Conservation (phyloP, 495 filamentous ascomycete genomes). For the Penicillium ochrochloron region DNA sequence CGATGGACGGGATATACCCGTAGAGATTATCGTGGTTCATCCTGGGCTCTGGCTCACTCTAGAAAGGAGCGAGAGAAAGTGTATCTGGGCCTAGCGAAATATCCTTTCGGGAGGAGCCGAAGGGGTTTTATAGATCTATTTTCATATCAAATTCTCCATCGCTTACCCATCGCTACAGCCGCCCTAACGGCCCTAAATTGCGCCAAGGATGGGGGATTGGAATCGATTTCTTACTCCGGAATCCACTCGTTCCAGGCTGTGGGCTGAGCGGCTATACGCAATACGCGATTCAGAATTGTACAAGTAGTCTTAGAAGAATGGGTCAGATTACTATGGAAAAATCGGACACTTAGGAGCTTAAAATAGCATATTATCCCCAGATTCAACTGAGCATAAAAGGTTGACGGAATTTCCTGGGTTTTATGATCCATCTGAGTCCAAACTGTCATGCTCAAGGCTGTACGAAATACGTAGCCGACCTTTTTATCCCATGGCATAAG, state of each 20-base stretch:
- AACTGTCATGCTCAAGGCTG: background rate
- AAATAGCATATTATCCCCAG: background rate
- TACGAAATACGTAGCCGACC: background rate
- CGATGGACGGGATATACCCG: constrained; percentile 31
- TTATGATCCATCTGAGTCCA: background rate
- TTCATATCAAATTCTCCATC: background rate
- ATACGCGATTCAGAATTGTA: background rate
- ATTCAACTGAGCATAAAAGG: background rate
- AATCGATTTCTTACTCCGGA: constrained; percentile 2
- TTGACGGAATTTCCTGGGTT: background rate
- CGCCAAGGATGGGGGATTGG: constrained; percentile 1
- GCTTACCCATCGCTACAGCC: background rate
- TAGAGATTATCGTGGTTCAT: constrained; percentile 31
- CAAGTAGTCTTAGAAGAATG: background rate
- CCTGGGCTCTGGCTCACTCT: background rate
- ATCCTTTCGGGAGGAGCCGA: background rate
- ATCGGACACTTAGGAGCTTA: background rate
- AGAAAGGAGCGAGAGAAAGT: background rate
- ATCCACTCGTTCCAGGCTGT: constrained; percentile 12
- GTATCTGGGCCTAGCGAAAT: background rate
- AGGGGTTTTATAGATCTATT: background rate
- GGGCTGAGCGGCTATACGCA: constrained; percentile 2
- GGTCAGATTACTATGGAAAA: background rate
- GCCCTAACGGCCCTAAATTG: constrained; percentile 3
- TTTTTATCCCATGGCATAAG: background rate